Evolutionary conservation across 2,329 filamentous ascomycete genomes (phyloP).

Genomic region (Reticulascus tulasneorum): DNA sequence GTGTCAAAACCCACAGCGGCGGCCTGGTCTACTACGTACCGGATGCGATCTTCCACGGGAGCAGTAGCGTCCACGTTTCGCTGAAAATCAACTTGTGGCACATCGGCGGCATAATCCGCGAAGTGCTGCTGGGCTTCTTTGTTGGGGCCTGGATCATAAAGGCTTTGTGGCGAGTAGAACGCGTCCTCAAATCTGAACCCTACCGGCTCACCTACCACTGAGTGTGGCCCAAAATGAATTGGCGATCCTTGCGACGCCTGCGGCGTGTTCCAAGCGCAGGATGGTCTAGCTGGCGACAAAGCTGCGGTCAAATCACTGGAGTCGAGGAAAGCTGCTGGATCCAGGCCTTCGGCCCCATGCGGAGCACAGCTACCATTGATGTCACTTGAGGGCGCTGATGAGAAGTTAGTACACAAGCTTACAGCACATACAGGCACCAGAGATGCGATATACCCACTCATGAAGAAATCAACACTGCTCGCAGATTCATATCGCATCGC

Average conservation of each 20-base stretch:
- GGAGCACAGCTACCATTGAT: background rate
- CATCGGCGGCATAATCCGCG: background rate
- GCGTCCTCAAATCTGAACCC: background rate
- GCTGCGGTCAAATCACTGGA: background rate
- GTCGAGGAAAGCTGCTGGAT: background rate
- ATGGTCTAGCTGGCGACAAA: background rate
- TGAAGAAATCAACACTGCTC: background rate
- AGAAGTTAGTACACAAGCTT: background rate
- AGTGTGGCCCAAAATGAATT: background rate
- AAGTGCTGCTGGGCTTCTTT: background rate
- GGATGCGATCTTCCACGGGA: background rate
- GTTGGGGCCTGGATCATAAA: background rate
- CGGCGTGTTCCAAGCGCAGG: background rate
- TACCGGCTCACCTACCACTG: background rate
- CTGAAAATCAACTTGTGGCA: background rate
- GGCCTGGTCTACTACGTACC: background rate
- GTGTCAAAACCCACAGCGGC: background rate
- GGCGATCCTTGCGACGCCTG: background rate
- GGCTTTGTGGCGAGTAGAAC: background rate
- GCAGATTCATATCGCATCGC: background rate
- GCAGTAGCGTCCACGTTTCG: background rate
- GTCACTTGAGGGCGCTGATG: background rate
- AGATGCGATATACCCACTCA: background rate
- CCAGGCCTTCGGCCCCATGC: background rate
- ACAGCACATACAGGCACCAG: too few relatives aligned